A percentile compares a stretch with the other conserved stretches of the same genome.
phyloP scores from a whole-genome alignment of 2,329 filamentous ascomycete genomes.

The Sphaerulina populicola region DNA sequence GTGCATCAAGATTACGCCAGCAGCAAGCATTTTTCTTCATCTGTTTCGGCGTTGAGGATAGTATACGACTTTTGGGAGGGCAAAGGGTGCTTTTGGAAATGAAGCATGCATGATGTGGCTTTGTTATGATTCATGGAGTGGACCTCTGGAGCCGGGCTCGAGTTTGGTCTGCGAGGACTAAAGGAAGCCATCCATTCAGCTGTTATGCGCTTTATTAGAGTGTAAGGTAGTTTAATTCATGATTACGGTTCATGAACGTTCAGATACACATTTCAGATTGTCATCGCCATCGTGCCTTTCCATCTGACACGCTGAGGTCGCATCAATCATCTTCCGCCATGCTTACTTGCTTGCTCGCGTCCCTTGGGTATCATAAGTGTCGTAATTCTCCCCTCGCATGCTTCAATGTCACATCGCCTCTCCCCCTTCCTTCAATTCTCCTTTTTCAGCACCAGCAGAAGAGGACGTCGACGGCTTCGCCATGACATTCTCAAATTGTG shows the following conservation, averaged over 20 bases:
- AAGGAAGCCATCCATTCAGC: too few species aligned
- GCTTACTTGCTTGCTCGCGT: background rate
- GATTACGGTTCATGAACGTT: background rate
- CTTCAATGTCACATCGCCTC: background rate
- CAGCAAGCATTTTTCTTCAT: constrained; percentile 2
- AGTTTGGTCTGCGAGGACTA: background rate
- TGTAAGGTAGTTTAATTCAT: background rate
- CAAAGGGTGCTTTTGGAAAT: background rate
- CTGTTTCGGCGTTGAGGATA: constrained; percentile 1
- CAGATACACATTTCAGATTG: background rate
- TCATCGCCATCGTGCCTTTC: background rate
- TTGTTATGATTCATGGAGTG: constrained; percentile 8
- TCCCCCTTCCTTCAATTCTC: constrained; percentile 29
- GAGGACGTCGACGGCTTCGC: constrained; percentile 47
- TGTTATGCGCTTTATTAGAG: background rate
- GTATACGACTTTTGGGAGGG: constrained; percentile 1
- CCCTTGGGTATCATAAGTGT: background rate
- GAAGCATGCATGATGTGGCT: background rate
- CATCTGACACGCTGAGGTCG: background rate
- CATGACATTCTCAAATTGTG: constrained; percentile 95
- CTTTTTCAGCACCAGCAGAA: constrained; percentile 30
- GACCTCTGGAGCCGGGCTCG: background rate
- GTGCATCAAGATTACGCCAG: constrained; percentile 2
- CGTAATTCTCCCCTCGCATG: background rate
- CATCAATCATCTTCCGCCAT: background rate